Base-by-base conservation (phyloP, 2,329 filamentous ascomycete genomes). In the Penicillium sp. region DNA sequence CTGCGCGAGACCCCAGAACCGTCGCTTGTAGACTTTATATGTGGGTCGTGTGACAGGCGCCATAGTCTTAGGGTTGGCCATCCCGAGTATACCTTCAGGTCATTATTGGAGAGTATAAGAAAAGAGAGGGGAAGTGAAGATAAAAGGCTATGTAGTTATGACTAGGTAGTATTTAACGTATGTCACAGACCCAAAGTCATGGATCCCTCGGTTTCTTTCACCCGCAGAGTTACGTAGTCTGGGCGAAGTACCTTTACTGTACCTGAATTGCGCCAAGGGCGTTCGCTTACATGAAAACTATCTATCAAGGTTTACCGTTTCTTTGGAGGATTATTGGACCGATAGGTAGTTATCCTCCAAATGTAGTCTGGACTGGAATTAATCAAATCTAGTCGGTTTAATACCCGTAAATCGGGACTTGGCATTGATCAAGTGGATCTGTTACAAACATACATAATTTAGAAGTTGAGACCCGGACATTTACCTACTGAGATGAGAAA, bases 1-100 rank as follows among this genome's bases (percentile, higher is more conserved):
- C 74, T 96, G 90, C 22, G 84, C 76, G 49, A 99, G 79, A 1
- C 94, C 94, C 71, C 96, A 89, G 86, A 91, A 99, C 43, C 94
- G 84, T 68, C 91, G 84, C 75, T 89, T 93, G 72, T 97, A 97
- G 22, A 89, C 82, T 59, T 73, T 79, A 65, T 80, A 84, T 52
- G 62, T 64, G 29, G 63, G 63, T 55, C 60, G 60, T 22, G 65
- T 56, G 42, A 62, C 54, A 22, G 60, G 40, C 26, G 60, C 59
- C 29, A 29, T 31, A 11, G 20, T 29, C 20, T 45, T 20, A 15
- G 31, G 15, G 22, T 31, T 12, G 9, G 22, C 22, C 18, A 26
- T 49, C 20, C 12, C 26, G 46, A 40, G 22, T 7, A 41, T 26
- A 11, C 48, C 53, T 22, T 40, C 37, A 40, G 37, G 11, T 40